phyloP scores from a whole-genome alignment of 2,329 filamentous ascomycete genomes.

The Exophiala sp. region DNA sequence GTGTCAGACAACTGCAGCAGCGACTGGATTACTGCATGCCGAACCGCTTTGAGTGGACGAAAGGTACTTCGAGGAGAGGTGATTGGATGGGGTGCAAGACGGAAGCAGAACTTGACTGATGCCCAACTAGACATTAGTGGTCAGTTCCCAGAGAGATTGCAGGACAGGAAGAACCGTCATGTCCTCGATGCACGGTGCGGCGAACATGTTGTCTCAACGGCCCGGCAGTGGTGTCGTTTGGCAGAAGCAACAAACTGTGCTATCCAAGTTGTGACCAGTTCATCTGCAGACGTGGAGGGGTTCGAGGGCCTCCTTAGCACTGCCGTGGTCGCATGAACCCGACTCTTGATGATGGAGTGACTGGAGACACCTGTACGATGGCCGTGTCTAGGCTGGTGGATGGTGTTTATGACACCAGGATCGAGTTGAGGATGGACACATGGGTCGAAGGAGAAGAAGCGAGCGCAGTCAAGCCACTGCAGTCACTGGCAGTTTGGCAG shows the following conservation, averaged over 20 bases:
- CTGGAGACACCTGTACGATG: not conserved
- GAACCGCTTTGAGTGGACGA: constrained; percentile 18
- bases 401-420: no score
- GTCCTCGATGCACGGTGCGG: not conserved
- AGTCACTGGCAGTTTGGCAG: not conserved
- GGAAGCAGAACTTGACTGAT: constrained; percentile 19
- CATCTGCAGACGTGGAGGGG: constrained; percentile 16
- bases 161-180: constrained; percentile 5
- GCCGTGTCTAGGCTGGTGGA: not conserved
- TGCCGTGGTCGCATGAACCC: constrained; percentile 7
- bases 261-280: constrained; percentile 14
- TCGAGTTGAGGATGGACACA: not conserved
- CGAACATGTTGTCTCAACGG: not conserved
- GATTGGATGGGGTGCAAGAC: constrained; percentile 21
- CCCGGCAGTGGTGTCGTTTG: constrained; percentile 10
- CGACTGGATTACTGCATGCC: constrained; percentile 16
- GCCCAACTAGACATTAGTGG: constrained; percentile 19
- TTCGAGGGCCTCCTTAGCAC: constrained; percentile 20
- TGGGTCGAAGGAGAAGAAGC: not conserved
- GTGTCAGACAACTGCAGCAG: constrained; percentile 21
- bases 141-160: constrained; percentile 6
- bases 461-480: not conserved
- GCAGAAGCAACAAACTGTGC: constrained; percentile 1
- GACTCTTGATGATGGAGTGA: constrained; percentile 1
- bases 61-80: constrained; percentile 10